These are phyloP conservation scores for Hygrophorus russula DNA, from an alignment of 768 basidiomycete species.

Conservation along the genomic window DNA sequence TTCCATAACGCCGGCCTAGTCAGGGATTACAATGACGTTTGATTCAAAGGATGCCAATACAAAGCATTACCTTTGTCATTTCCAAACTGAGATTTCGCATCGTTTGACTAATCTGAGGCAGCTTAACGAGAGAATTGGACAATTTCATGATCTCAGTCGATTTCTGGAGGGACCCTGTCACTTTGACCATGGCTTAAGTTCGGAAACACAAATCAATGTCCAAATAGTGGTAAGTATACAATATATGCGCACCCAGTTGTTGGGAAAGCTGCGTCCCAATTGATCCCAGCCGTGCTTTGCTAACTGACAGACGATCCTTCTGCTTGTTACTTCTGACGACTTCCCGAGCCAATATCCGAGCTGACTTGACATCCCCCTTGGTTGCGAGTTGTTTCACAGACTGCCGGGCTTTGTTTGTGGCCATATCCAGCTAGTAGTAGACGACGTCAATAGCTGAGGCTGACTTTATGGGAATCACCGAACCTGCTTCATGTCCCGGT, in stretches of 20 bases:
- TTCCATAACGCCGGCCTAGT: constrained; percentile 90
- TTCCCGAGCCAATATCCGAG: constrained; percentile 84
- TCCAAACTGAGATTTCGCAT: constrained; percentile 99
- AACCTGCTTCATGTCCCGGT: constrained; percentile 95
- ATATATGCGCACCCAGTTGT: constrained; percentile 65
- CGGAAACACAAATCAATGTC: background rate
- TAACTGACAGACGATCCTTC: constrained; percentile 82
- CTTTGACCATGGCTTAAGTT: constrained; percentile 79
- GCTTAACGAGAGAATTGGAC: constrained; percentile 82
- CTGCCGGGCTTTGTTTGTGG: constrained; percentile 67
- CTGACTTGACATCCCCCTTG: constrained; percentile 89
- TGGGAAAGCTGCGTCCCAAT: constrained; percentile 84
- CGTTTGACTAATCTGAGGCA: constrained; percentile 83
- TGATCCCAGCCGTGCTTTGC: constrained; percentile 87
- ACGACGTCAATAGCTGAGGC: constrained; percentile 11
- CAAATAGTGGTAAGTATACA: background rate
- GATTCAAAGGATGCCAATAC: background rate
- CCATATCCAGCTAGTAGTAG: constrained; percentile 58
- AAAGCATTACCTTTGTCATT: constrained; percentile 80
- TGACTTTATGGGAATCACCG: constrained; percentile 9
- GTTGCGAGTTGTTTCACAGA: constrained; percentile 82
- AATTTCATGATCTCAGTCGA: constrained; percentile 99
- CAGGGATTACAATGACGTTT: constrained; percentile 1
- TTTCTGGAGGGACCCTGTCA: constrained; percentile 95
- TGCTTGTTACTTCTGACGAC: constrained; percentile 94